phyloP scores from a whole-genome alignment of 345 rosid genomes.

The Atalantia buxifolia region DNA sequence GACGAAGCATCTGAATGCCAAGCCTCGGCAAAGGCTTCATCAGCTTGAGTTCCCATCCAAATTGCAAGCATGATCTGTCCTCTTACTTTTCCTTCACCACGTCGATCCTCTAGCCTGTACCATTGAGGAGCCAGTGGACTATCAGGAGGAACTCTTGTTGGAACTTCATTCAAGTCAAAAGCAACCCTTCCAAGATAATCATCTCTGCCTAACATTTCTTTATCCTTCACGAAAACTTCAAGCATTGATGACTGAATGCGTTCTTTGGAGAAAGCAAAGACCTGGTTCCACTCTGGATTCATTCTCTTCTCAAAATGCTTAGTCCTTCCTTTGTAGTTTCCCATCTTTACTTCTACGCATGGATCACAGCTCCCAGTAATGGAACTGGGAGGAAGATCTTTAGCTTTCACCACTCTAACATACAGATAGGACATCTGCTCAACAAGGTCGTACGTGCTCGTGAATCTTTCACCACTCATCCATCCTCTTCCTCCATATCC shows the following conservation, averaged over 20 bases:
- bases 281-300: constrained; percentile 93
- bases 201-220: constrained; percentile 71
- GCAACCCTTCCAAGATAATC: constrained; percentile 70
- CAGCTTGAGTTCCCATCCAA: constrained; percentile 96
- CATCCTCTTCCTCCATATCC: constrained; percentile 58
- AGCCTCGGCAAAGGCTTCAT: constrained; percentile 84
- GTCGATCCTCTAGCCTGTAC: constrained; percentile 71
- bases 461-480: constrained; percentile 53
- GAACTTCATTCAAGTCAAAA: constrained; percentile 78
- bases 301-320: constrained; percentile 66
- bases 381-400: constrained; percentile 61
- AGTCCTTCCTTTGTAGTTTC: constrained; percentile 90
- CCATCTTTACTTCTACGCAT: constrained; percentile 84
- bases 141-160: constrained; percentile 93
- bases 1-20: constrained; percentile 81
- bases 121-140: constrained; percentile 94
- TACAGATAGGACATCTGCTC: constrained; percentile 80
- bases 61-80: constrained; percentile 89
- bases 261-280: constrained; percentile 83
- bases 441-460: constrained; percentile 73
- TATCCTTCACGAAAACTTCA: constrained; percentile 70
- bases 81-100: constrained; percentile 67
- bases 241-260: constrained; percentile 69
- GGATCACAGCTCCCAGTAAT: constrained; percentile 78
- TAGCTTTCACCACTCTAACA: constrained; percentile 74